Conservation (phyloP, 2,329 filamentous ascomycete species). For the Cryphonectria carpinicola region DNA sequence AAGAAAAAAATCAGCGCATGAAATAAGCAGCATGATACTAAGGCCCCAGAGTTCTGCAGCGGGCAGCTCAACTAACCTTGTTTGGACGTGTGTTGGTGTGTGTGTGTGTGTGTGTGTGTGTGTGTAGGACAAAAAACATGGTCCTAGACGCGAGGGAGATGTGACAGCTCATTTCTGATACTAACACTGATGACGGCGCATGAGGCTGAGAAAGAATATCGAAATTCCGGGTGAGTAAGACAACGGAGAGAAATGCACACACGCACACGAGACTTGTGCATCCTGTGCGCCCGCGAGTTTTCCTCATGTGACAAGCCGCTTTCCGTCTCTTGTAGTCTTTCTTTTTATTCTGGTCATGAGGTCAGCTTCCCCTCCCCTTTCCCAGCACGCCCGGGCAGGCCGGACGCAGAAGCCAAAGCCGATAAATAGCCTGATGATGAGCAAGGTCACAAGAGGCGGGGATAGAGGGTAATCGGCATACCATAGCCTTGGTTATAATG, state of each 20-base stretch:
- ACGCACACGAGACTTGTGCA: not conserved
- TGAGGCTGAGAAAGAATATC: conserved; percentile 29
- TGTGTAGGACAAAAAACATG: conserved; percentile 8
- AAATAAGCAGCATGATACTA: not conserved
- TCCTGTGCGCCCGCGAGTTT: conserved; percentile 4
- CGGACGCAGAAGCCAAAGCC: not conserved
- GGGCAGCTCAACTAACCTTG: not conserved
- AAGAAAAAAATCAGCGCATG: not conserved
- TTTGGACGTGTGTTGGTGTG: not conserved
- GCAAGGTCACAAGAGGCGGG: not conserved
- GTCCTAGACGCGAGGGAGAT: conserved; percentile 20
- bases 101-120: not conserved
- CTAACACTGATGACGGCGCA: conserved; percentile 9
- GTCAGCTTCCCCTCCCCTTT: not conserved
- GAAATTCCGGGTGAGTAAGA: conserved; percentile 15
- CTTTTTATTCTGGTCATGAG: not conserved
- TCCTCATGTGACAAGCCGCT: conserved; percentile 22
- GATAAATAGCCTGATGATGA: not conserved
- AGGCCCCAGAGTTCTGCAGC: not conserved
- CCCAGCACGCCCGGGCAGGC: not conserved
- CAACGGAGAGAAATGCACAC: conserved; percentile 11
- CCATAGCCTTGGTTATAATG: not conserved
- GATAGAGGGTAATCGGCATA: not conserved
- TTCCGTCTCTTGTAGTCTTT: not conserved
- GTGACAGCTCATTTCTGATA: conserved; percentile 24